Percentiles rank a stretch among this genome's conserved stretches.
phyloP scores from a whole-genome alignment of 306 rosid genomes.

The Prunus persica region DNA sequence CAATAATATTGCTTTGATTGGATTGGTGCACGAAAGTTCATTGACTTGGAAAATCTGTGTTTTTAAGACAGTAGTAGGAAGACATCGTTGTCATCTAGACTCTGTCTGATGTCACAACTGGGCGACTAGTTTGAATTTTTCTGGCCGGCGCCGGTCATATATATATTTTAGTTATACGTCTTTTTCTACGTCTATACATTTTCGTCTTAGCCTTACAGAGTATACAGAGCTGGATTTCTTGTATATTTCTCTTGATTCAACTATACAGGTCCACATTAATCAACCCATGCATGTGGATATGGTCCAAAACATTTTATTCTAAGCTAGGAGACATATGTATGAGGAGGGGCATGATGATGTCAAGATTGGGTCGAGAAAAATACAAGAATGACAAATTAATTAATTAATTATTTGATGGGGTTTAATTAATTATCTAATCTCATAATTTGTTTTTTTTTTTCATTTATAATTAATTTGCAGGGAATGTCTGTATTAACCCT shows the following conservation, averaged over 20 bases:
- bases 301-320: not conserved
- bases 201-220: not conserved
- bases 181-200: not conserved
- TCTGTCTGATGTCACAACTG: too few species aligned
- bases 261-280: not conserved
- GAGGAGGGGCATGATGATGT: not conserved
- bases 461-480: conserved; percentile 24
- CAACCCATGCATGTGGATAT: not conserved
- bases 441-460: not conserved
- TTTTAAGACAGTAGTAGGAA: not conserved
- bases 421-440: too few species aligned
- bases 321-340: not conserved
- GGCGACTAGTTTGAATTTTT: not conserved
- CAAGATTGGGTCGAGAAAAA: not conserved
- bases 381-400: too few species aligned
- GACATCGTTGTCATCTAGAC: not conserved
- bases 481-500: conserved; percentile 71
- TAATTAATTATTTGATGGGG: too few species aligned
- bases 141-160: not conserved
- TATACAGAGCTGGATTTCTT: not conserved
- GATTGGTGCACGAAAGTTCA: not conserved
- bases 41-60: not conserved
- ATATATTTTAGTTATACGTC: not conserved
- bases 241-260: not conserved
- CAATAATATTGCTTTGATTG: not conserved